Evolutionary conservation across 2,329 filamentous ascomycete species (phyloP), one percentile per base, ranked within the genome.

Genomic region (Sphaerulina musiva): DNA sequence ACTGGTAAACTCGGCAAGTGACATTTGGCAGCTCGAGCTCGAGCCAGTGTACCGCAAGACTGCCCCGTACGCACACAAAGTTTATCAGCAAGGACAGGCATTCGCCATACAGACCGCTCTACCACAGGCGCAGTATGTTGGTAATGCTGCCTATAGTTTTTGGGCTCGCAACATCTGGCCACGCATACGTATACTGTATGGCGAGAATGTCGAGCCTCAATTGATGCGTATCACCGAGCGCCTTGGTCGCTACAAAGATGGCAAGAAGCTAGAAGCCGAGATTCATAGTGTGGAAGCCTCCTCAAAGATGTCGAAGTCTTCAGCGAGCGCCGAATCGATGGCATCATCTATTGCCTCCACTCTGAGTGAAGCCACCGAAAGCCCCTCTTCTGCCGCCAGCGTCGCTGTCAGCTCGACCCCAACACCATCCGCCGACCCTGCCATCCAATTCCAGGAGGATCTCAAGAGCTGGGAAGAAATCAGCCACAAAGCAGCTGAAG

Each of bases 131-230:
- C 79, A 82, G 53, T 87, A 83, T 76, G 81, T 81, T 2, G 89
- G 86, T 79, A 82, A 83, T 53, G 83, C 83, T 55, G 80, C 81
- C 0, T 81, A 83, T 55, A 73, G 79, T 10, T 92, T 96, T 66
- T 73, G 95, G 34, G 82, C 89, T 54, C 81, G 82, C 45, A 85
- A 83, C 1, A 75, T 97, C 12, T 93, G 88, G 85, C 92, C 92
- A 1, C 85, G 86, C 60, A 59, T 96, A 9, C 83, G 86, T 26
- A 79, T 87, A 11, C 74, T 96, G 4, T 97, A 97, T 66, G 81
- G 85, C 9, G 85, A 95, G 66, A 95, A 95, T 64, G 91, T 98
- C 3, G 91, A 97, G 73, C 95, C 95, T 11, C 95, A 98, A 71
- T 79, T 98, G 11, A 81, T 92, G 53, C 89, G 90, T 64, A 97